Conservation (phyloP, 164 flowering plant species). For the Protea cynaroides region DNA sequence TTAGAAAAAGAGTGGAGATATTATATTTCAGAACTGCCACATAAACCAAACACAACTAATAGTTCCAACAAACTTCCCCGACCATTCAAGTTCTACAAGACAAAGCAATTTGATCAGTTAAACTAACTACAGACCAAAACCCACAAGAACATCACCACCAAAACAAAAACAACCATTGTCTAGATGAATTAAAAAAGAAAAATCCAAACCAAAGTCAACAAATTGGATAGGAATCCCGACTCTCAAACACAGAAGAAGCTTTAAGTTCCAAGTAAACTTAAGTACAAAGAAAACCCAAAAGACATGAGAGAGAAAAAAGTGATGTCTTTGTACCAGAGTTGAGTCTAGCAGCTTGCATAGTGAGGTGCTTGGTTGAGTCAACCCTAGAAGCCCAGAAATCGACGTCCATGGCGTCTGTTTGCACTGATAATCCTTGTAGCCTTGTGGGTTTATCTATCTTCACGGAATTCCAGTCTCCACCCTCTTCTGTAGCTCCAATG, state of each 20-base stretch:
- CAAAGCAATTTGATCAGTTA: neutral
- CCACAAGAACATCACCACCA: neutral
- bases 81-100: constrained; percentile 7
- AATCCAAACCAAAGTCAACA: neutral
- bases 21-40: neutral
- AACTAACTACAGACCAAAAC: neutral
- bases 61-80: neutral
- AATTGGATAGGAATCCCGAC: neutral
- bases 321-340: constrained; percentile 30
- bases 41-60: neutral
- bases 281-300: neutral
- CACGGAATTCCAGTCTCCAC: too few species aligned
- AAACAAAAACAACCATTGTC: neutral
- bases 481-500: too few species aligned
- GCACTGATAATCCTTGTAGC: neutral
- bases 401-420: constrained; percentile 34
- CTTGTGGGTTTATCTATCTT: neutral
- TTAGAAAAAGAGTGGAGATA: too few species aligned
- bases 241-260: neutral
- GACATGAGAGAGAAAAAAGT: neutral
- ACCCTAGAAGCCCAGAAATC: constrained; percentile 51
- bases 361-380: constrained; percentile 35
- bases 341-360: constrained; percentile 36
- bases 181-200: neutral
- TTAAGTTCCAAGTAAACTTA: neutral